Evolutionary conservation across 371 early-diverging fungal genomes (phyloP), one percentile per base, ranked within the genome.

Genomic region (Mortierella polycephala): DNA sequence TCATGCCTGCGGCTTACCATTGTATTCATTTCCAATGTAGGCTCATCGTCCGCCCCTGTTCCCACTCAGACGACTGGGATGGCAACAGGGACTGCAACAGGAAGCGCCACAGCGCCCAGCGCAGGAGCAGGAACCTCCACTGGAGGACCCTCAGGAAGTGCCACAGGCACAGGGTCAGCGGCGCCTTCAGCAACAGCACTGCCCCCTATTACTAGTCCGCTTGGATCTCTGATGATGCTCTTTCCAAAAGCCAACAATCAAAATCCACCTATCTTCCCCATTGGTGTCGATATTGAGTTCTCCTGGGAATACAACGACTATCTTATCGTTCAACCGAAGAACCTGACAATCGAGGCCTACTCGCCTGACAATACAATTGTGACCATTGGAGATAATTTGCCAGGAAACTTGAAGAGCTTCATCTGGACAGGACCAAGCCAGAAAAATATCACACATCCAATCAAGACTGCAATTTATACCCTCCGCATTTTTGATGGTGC

Each of bases 401-500:
- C 80, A 8, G 73, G 73, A 37, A 73, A 42, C 49, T 23, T 51
- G 30, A 59, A 39, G 44, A 73, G 65, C 64, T 79, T 52, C 46
- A 73, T 67, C 52, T 79, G 80, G 80, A 42, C 70, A 6, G 73
- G 52, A 16, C 63, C 58, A 8, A 58, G 21, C 12, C 80, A 79
- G 23, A 55, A 42, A 21, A 79, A 73, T 23, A 7, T 6, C 42
- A 61, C 69, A 4, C n/a, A 67, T 12, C 67, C 80, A 12, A 21
- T 79, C 21, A 23, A 11, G 16, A 60, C 65, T n/a, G 64, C 30
- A 18, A 41, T 66, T n/a, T 79, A 79, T 23, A 73, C 74, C 5
- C 60, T 79, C 41, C 61, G 74, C 54, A 79, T 79, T 52, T 79
- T 58, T 51, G 80, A 79, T 57, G 80, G 80, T 39, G 47, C 41